Conservation (phyloP, 345 rosid species). For the Gossypium anomalum region DNA sequence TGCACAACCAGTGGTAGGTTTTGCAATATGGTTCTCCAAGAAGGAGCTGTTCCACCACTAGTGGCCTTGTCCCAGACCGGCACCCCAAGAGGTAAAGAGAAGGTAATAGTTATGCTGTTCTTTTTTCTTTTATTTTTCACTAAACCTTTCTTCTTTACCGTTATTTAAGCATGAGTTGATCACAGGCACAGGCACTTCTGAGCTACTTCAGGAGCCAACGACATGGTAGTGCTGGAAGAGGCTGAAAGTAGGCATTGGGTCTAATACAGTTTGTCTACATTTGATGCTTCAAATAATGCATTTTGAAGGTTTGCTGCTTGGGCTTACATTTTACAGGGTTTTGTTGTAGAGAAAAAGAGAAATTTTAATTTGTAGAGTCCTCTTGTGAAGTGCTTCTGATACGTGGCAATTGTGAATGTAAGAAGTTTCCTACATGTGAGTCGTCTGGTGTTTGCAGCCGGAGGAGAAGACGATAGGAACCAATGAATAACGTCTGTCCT, state of each 20-base stretch:
- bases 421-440: slow-evolving; percentile 15
- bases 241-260: slow-evolving; percentile 41
- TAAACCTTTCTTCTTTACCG: neutral
- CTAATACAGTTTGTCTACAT: slow-evolving; percentile 38
- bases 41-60: slow-evolving; percentile 94
- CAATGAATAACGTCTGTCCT: neutral
- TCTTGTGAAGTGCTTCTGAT: neutral
- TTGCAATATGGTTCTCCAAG: slow-evolving; percentile 76
- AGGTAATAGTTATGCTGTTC: slow-evolving; percentile 36
- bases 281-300: slow-evolving; percentile 37
- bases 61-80: slow-evolving; percentile 86
- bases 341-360: slow-evolving; percentile 19
- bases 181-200: slow-evolving; percentile 85
- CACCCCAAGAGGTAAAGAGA: slow-evolving; percentile 85
- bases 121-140: neutral
- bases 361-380: slow-evolving; percentile 13
- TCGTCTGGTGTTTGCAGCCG: slow-evolving; percentile 1
- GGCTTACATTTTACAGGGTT: slow-evolving; percentile 19
- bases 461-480: slow-evolving; percentile 8
- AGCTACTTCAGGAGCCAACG: slow-evolving; percentile 79
- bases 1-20: slow-evolving; percentile 54
- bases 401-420: slow-evolving; percentile 18
- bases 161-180: slow-evolving; percentile 6
- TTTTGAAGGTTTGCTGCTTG: slow-evolving; percentile 26
- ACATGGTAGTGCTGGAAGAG: slow-evolving; percentile 64